Evolutionary conservation across 352 stramenopile genomes (phyloP).

Genomic region (Aphanomyces invadans): DNA sequence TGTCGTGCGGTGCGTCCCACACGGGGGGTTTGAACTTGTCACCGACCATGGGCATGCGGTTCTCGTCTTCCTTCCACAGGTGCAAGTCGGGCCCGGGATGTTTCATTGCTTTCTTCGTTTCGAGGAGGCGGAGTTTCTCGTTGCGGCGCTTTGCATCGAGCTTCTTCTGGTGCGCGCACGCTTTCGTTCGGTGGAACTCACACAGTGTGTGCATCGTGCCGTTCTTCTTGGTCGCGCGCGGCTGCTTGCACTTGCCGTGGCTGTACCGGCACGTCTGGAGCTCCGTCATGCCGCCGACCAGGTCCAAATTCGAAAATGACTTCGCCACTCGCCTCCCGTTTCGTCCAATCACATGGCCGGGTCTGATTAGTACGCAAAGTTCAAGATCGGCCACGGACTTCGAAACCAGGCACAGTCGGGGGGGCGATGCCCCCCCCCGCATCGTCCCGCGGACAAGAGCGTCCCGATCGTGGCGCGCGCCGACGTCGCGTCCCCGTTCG

Average conservation of each 20-base stretch:
- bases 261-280: slow-evolving; percentile 47
- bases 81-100: background rate
- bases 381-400: no score
- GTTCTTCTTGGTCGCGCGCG: slow-evolving; percentile 66
- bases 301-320: slow-evolving; percentile 7
- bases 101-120: slow-evolving; percentile 1
- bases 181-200: slow-evolving; percentile 67
- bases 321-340: background rate
- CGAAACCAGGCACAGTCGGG: no score
- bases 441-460: no score
- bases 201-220: slow-evolving; percentile 67
- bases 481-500: no score
- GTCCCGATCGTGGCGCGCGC: no score
- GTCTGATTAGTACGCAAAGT: no score
- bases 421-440: no score
- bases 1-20: background rate
- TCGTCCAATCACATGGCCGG: no score
- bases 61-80: slow-evolving; percentile 10
- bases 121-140: slow-evolving; percentile 36
- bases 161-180: slow-evolving; percentile 76
- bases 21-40: slow-evolving; percentile 10
- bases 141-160: slow-evolving; percentile 68
- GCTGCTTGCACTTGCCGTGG: slow-evolving; percentile 54
- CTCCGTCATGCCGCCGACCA: background rate
- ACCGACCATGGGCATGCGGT: background rate